Evolutionary conservation across 352 stramenopile genomes (phyloP), one percentile per base, ranked within the genome.

Genomic region (Phytophthora ohioensis): DNA sequence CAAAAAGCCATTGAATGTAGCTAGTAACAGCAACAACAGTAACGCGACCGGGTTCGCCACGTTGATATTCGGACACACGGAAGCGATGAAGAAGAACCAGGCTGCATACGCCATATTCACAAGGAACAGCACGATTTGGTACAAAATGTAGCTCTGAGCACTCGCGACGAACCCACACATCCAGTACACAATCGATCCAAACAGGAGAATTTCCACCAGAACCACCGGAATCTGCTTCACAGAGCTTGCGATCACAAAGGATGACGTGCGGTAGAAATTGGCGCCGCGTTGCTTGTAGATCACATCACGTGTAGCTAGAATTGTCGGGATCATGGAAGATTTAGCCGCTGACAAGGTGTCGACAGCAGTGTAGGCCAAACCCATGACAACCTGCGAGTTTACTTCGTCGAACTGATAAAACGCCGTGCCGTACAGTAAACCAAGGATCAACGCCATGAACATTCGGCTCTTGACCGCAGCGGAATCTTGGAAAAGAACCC

Each of bases 261-360:
- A 82, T 3, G 80, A 88, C 11, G 88, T 80, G 3, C 84, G 83
- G 58, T 86, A 95, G 57, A 96, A 96, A 66, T 96, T 95, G 5
- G 80, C 78, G 17, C 90, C 84, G 2, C 79, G 76, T 35, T 97
- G 91, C 56, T 95, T 96, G 79, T 95, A 95, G 64, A 93, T 95
- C n/a, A 91, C 65, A 8, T 66, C 75, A 34, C 80, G 80, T 10
- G 67, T 75, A n/a, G 79, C 73, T 49, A 97, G 84, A 47, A 96
- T 81, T 12, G 75, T 79, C 8, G 87, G 77, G 32, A 98, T 73
- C 64, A 88, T 81, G 1, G 88, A 56, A 39, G 91, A 91, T 17
- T 85, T 80, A 10, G 85, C 83, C n/a, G 97, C 60, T 8, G 77
- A 82, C 5, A 93, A 67, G 38, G 92, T 96, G 48, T 97, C 83